These are phyloP conservation scores for Kickxella alabastrina DNA, from an alignment of 192 early-diverging fungal genomes.

Conservation along the genomic window DNA sequence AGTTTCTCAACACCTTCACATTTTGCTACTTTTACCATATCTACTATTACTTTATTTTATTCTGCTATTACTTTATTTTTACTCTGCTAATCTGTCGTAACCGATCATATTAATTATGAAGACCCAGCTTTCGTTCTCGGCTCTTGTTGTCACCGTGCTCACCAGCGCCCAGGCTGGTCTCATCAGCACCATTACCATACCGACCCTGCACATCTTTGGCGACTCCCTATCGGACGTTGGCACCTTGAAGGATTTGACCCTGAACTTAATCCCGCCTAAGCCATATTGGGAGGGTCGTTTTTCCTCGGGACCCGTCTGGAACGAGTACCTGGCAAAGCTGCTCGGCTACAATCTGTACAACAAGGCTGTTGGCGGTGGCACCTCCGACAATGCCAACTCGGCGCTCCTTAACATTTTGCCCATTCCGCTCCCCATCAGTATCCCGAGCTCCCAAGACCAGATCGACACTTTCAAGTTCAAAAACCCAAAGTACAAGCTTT, in stretches of 20 bases:
- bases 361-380: slow-evolving; percentile 33
- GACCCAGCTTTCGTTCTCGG: background rate
- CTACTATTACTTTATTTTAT: too few species aligned
- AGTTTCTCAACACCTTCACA: too few species aligned
- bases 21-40: too few species aligned
- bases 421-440: slow-evolving; percentile 13
- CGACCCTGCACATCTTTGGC: slow-evolving; percentile 26
- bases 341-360: slow-evolving; percentile 22
- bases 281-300: slow-evolving; percentile 41
- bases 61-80: too few species aligned
- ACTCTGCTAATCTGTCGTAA: too few species aligned
- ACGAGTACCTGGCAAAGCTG: slow-evolving; percentile 24
- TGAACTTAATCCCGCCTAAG: slow-evolving; percentile 10
- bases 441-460: slow-evolving; percentile 33
- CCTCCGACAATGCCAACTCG: slow-evolving; percentile 15
- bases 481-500: slow-evolving; percentile 11
- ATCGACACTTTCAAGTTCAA: slow-evolving; percentile 33
- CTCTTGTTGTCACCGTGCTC: background rate
- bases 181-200: too few species aligned
- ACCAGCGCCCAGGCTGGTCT: background rate
- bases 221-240: slow-evolving; percentile 36
- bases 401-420: slow-evolving; percentile 14
- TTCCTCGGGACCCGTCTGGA: slow-evolving; percentile 30
- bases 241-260: slow-evolving; percentile 26
- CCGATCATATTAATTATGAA: too few species aligned